Evolutionary conservation across 192 early-diverging fungal species (phyloP), one percentile per base, ranked within the genome.

Genomic region (Physocladia obscura): DNA sequence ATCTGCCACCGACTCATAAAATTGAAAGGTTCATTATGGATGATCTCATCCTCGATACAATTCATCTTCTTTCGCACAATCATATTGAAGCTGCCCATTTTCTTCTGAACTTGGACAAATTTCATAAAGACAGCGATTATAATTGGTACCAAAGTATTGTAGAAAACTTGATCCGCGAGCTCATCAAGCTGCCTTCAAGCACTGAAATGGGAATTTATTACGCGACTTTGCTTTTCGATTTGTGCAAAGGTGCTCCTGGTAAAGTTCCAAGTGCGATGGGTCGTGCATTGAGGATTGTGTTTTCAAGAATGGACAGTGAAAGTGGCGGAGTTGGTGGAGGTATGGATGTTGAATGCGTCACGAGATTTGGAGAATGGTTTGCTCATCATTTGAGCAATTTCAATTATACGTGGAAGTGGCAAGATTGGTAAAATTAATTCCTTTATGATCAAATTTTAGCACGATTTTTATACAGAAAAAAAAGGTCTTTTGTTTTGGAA

Each of bases 321-420:
- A 62, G 36, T 32, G 63, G 58, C n/a, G 63, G 64, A 22, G 34
- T 47, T 30, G 72, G 62, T 17, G 79, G 78, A 2, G 80, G 80
- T 1, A 86, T 91, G 88, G 96, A 98, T 74, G 86, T 91, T 34
- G 94, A 95, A 76, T 90, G 88, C 72, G 81, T 94, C 31, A 81
- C 89, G 72, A 81, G 95, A 29, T 82, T 97, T 48, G 85, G 86
- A 60, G 90, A 90, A 67, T 96, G 92, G 92, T 91, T 98, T 79
- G 84, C 91, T 0, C 87, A 92, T 57, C 94, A 96, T 77, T 77
- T 98, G 51, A 94, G 93, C 74, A 97, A 97, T 78, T 94, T 96
- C 84, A 88, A 82, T 13, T 95, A 89, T 77, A 80, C 85, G 29
- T 97, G 94, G 94, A 87, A 91, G 68, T 97, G 94, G 94, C 58